Conservation (phyloP, 1,284 basidiomycete genomes). For the Leccinum ponderosum region DNA sequence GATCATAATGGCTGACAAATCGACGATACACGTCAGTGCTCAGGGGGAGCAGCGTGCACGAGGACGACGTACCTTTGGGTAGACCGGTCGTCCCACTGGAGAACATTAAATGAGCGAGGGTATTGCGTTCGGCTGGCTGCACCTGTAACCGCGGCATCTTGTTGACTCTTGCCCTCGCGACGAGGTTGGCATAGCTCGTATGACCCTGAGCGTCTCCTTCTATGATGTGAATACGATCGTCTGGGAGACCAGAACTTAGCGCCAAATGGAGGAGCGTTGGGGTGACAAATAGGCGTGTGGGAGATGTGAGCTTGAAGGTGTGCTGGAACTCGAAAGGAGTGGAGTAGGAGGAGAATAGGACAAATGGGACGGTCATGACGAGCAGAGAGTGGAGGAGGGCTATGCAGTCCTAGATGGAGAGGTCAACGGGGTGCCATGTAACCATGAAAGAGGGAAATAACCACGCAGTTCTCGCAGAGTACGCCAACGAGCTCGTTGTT, state of each 20-base stretch:
- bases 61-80: slow-evolving; percentile 59
- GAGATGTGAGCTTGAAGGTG: slow-evolving; percentile 50
- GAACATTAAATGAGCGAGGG: slow-evolving; percentile 70
- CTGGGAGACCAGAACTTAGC: slow-evolving; percentile 50
- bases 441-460: slow-evolving; percentile 32
- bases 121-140: slow-evolving; percentile 51
- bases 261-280: slow-evolving; percentile 50
- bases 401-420: slow-evolving; percentile 58
- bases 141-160: slow-evolving; percentile 43
- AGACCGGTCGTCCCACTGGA: slow-evolving; percentile 78
- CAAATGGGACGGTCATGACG: slow-evolving; percentile 58
- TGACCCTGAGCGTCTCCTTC: slow-evolving; percentile 43
- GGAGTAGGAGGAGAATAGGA: slow-evolving; percentile 61
- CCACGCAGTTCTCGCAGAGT: slow-evolving; percentile 67
- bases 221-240: slow-evolving; percentile 55
- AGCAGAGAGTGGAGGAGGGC: slow-evolving; percentile 58
- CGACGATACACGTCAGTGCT: slow-evolving; percentile 2
- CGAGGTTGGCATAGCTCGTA: slow-evolving; percentile 46
- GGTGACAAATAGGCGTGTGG: slow-evolving; percentile 64
- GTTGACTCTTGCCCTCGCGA: slow-evolving; percentile 40
- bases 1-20: slow-evolving; percentile 65
- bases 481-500: slow-evolving; percentile 64
- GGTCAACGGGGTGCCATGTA: background rate
- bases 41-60: background rate
- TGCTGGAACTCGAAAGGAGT: slow-evolving; percentile 69